phyloP scores from a whole-genome alignment of 2,329 filamentous ascomycete species.

The Cladorrhinum sp. region DNA sequence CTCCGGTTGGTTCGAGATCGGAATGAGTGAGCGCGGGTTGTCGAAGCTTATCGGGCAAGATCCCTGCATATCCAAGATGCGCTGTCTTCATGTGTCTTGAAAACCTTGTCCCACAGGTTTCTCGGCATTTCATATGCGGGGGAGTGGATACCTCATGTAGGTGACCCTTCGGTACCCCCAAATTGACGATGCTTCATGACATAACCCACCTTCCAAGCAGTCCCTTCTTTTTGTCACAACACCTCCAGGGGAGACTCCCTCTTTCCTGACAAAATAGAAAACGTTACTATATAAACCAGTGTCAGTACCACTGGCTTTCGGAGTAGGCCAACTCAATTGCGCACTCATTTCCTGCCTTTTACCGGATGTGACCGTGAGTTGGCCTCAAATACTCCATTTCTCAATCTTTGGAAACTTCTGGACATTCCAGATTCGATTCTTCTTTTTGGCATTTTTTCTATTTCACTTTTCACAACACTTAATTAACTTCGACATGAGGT shows the following conservation, averaged over 20 bases:
- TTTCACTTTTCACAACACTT: too few relatives aligned
- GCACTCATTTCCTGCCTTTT: conserved; percentile 33
- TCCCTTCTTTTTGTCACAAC: too few relatives aligned
- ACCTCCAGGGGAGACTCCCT: too few relatives aligned
- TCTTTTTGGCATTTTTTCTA: background rate
- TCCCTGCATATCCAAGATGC: background rate
- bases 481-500: too few relatives aligned
- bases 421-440: conserved; percentile 12
- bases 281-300: too few relatives aligned
- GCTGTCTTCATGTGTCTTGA: too few relatives aligned
- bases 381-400: conserved; percentile 21
- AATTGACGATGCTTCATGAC: conserved; percentile 11
- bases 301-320: too few relatives aligned
- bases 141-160: background rate
- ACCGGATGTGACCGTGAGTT: conserved; percentile 33
- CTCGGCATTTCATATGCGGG: background rate
- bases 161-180: background rate
- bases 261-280: too few relatives aligned
- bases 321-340: conserved; percentile 30
- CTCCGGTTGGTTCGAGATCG: too few relatives aligned
- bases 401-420: conserved; percentile 14
- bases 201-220: too few relatives aligned
- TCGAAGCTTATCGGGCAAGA: background rate
- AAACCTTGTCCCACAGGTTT: background rate
- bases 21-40: too few relatives aligned